These are phyloP conservation scores for Dioscorea zingiberensis DNA, from an alignment of 106 monocot species.

Conservation along the genomic window DNA sequence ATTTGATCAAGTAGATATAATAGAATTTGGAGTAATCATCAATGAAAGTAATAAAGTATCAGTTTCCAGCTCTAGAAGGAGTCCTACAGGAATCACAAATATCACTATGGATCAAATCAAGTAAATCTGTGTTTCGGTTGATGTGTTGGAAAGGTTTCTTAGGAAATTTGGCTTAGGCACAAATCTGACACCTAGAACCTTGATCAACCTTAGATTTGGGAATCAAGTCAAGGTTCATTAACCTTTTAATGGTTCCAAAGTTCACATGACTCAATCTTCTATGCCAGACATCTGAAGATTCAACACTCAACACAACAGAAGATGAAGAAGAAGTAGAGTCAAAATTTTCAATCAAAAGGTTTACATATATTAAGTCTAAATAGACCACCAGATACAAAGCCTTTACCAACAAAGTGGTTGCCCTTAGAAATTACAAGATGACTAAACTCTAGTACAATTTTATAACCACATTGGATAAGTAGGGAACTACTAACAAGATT, in stretches of 20 bases:
- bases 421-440: no score
- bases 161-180: background rate
- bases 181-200: background rate
- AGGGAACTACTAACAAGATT: no score
- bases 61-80: no score
- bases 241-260: background rate
- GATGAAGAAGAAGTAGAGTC: no score
- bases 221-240: background rate
- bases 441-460: no score
- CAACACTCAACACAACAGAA: background rate
- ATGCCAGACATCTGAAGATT: background rate
- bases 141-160: background rate
- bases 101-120: background rate
- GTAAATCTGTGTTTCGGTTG: background rate
- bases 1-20: background rate
- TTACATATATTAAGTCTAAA: no score
- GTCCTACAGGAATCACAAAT: no score
- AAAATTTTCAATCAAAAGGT: no score
- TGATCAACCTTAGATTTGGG: background rate
- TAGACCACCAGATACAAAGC: no score
- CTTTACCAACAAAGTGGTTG: no score
- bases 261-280: background rate
- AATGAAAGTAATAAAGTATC: background rate
- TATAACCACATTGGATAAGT: no score
- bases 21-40: background rate